These are phyloP conservation scores for Eucalyptus sp. DNA, from an alignment of 345 rosid species.

Conservation along the genomic window DNA sequence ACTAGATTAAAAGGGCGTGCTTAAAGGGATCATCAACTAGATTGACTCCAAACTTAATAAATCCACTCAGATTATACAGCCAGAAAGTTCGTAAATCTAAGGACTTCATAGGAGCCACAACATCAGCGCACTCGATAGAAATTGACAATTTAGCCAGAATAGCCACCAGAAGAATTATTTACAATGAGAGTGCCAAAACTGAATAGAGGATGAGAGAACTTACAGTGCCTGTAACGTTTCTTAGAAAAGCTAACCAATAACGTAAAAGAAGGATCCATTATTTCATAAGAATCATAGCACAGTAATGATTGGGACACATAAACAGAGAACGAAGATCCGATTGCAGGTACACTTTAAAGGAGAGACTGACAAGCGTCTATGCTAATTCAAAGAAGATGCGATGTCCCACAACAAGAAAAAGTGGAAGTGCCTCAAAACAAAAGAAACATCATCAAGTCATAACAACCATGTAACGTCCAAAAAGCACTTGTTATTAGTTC, in stretches of 20 bases:
- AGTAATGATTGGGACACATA: not conserved
- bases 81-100: not conserved
- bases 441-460: not conserved
- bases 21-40: not conserved
- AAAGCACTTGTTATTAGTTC: not conserved
- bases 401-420: not conserved
- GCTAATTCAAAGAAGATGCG: not conserved
- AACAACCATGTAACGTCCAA: not conserved
- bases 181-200: not conserved
- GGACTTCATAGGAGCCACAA: not conserved
- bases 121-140: not conserved
- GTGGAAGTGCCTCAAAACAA: not conserved
- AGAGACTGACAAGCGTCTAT: not conserved
- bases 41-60: not conserved
- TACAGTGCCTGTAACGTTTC: not conserved
- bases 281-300: not conserved
- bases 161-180: not conserved
- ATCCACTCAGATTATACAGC: not conserved
- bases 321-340: not conserved
- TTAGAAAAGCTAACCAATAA: not conserved
- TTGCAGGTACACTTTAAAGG: not conserved
- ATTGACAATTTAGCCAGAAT: not conserved
- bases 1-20: not conserved
- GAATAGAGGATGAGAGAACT: not conserved
- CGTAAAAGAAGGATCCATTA: not conserved